Base-by-base conservation (phyloP, 768 basidiomycete genomes). In the Roridomyces roridus region DNA sequence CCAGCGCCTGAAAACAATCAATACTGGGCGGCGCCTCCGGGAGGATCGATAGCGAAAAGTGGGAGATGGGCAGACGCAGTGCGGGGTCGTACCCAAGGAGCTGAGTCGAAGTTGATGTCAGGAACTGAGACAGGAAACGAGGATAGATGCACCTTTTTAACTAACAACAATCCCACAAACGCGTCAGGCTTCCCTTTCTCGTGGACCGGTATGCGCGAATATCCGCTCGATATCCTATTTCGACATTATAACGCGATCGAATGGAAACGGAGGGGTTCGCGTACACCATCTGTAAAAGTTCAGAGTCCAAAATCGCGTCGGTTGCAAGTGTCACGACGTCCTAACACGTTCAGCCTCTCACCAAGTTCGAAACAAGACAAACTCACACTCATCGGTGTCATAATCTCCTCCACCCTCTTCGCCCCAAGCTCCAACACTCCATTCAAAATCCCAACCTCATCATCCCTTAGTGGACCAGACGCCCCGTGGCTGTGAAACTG, bases 1-100 rank as follows among this genome's bases (percentile, higher is more conserved):
- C 94, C 41, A 98, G 73, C 0, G 94, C 94, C 69, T 98, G 94
- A 77, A 97, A 94, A 66, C 92, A 97, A 65, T 93, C 96, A 68
- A 97, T 96, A 9, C 84, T 81, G 0, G 94, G 93, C 39, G 78
- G 78, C 5, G 95, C 95, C 73, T 98, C 96, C 0, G 96, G 96
- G 14, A 98, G 72, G 25, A 96, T 88, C 0, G 91, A 87, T 0
- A 98, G 80, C 2, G 80, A 74, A 69, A 98, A 93, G 35, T 84
- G 73, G 0, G 87, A 86, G 8, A 96, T 88, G 6, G 89, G 87
- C 31, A 87, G 80, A 3, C 77, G 83, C 68, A 88, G 80, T 17
- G 88, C 81, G 0, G 95, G 94, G 67, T 98, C 95, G 66, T 98
- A 97, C 0, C 82, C 81, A 42, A 98, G 83, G 18, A 98, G 85